Percentiles rank a stretch among this genome's conserved stretches.
Conservation (phyloP, 345 rosid genomes). For the Carallia pectinifolia region DNA sequence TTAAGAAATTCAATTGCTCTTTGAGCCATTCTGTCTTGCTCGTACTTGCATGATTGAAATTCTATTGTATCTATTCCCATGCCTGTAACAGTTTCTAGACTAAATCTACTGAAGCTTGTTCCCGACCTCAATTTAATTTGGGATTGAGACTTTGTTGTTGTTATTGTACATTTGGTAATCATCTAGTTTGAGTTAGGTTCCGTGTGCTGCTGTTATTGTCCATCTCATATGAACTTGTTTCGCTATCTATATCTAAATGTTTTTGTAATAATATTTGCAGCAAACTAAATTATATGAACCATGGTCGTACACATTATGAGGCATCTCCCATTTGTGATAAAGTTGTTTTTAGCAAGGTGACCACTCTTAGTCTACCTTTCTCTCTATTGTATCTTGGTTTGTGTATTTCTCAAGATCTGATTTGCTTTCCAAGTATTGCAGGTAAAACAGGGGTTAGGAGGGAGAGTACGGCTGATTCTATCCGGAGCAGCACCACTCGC, state of each 20-base stretch:
- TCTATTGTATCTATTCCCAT: no score
- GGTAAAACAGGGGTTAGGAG: slow-evolving; percentile 95
- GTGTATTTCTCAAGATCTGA: slow-evolving; percentile 3
- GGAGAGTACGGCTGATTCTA: slow-evolving; percentile 81
- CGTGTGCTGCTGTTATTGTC: neutral
- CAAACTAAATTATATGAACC: slow-evolving; percentile 61
- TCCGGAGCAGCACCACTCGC: slow-evolving; percentile 98
- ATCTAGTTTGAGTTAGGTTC: neutral
- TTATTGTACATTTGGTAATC: no score
- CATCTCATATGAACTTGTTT: neutral
- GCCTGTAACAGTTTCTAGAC: no score
- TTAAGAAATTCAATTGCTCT: no score
- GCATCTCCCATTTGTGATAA: slow-evolving; percentile 88
- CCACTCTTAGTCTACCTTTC: neutral
- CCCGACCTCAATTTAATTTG: no score
- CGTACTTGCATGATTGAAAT: no score
- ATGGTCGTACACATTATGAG: slow-evolving; percentile 56
- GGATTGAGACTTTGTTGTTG: no score
- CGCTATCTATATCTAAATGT: slow-evolving; percentile 10
- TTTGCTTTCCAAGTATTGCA: slow-evolving; percentile 24
- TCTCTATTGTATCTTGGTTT: no score
- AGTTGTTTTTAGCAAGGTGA: slow-evolving; percentile 85
- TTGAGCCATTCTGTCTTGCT: no score
- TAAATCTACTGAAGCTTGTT: no score
- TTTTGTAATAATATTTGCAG: slow-evolving; percentile 37